Evolutionary conservation across 805 yeast genomes (phyloP), one percentile per base, ranked within the genome.

Genomic region (Debaryomyces tyrocola): DNA sequence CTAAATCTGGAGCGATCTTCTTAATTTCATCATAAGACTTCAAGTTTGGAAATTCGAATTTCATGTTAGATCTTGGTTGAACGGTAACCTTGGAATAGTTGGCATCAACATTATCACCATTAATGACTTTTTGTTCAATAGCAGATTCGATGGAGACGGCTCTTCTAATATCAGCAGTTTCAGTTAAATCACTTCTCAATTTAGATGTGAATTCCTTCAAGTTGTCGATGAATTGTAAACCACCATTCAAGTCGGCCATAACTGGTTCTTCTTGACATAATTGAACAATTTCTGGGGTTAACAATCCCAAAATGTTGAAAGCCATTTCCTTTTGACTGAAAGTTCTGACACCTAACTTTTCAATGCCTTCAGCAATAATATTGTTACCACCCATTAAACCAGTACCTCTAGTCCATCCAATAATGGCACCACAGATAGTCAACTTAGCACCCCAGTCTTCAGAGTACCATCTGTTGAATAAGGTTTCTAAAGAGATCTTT

Each of bases 391-490:
- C 80, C 99, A 94, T 94, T 65, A 94, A 84, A 64, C 99, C 99
- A 49, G 99, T 94, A 72, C 99, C 99, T 80, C 99, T 89, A 54
- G 99, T 94, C 99, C 99, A 94, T 67, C 99, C 99, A 70, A 94
- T 94, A 56, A 94, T 81, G 39, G 99, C 97, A 78, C 99, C 99
- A 72, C 97, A 91, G 50, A 94, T 78, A 49, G 98, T 94, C 74
- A 94, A 83, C 76, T 88, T 94, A 55, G 87, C 76, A 39, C 86
- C 84, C 99, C 99, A 94, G 49, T 90, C 87, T 78, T 94, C 99
- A 40, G 99, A 91, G 72, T 85, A 80, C 99, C 99, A 94, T 81
- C 97, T 88, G 85, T 92, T 92, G 83, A 94, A 90, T 65, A 94
- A 77, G 28, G 98, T 92, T 77, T 94, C 99, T 58, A 94, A 78